Percentiles rank a stretch among this genome's conserved stretches.
These are phyloP conservation scores for Cyclotella choctawhatcheeana DNA, from an alignment of 108 stramenopile species.

Conservation along the genomic window DNA sequence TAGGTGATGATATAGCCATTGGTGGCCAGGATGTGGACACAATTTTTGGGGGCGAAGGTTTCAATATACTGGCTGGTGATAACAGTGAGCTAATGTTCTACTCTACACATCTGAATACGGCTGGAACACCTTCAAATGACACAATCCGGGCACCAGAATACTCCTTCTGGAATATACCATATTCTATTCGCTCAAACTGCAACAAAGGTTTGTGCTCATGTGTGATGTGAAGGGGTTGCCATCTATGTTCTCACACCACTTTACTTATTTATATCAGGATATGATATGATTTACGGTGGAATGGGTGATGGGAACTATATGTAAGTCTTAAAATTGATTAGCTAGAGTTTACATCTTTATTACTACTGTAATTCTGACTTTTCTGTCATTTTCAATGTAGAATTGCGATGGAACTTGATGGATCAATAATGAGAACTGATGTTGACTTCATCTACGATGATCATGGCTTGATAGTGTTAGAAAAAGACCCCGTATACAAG, in stretches of 20 bases:
- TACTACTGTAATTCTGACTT: no score
- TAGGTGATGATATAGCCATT: constrained; percentile 15
- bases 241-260: not conserved
- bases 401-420: constrained; percentile 7
- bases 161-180: constrained; percentile 8
- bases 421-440: constrained; percentile 3
- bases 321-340: not conserved
- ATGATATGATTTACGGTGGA: constrained; percentile 8
- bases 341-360: not conserved
- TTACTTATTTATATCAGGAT: not conserved
- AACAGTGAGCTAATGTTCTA: not conserved
- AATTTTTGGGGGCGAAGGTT: constrained; percentile 20
- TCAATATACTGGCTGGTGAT: constrained; percentile 27
- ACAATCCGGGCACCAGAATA: not conserved
- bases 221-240: no score
- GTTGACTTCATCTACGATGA: not conserved
- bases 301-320: constrained; percentile 6
- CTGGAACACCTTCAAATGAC: not conserved
- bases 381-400: no score
- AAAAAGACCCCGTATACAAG: not conserved
- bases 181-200: constrained; percentile 8
- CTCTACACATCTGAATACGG: not conserved
- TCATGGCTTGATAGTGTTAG: not conserved
- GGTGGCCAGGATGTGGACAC: constrained; percentile 27
- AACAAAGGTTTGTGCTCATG: no score